These are phyloP conservation scores for Asterochloris sp. DNA, from an alignment of 139 green algal genomes.

Conservation along the genomic window DNA sequence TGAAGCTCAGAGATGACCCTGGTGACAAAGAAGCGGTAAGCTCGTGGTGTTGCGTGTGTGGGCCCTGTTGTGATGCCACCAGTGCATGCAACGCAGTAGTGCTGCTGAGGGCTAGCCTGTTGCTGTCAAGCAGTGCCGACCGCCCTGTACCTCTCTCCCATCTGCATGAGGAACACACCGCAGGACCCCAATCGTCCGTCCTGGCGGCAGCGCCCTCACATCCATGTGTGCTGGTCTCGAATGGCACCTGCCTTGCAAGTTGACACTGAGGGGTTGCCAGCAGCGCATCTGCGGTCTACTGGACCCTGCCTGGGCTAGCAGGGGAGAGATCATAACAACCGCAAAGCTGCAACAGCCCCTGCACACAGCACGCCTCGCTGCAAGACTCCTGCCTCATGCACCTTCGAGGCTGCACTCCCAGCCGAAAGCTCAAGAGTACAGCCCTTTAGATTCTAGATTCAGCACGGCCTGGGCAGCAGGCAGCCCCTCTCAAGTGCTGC, in stretches of 20 bases:
- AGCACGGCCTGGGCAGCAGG: background rate
- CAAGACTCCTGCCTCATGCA: background rate
- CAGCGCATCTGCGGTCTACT: too few species aligned
- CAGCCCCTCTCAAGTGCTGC: background rate
- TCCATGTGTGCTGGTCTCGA: background rate
- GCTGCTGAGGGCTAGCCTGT: background rate
- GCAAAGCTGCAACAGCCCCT: too few species aligned
- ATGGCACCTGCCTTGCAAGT: too few species aligned
- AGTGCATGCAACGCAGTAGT: too few species aligned
- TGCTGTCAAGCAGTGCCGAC: background rate
- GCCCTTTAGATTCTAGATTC: background rate
- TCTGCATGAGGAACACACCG: background rate
- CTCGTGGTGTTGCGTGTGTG: background rate
- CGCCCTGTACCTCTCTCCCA: background rate
- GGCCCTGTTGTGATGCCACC: background rate
- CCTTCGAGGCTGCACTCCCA: background rate
- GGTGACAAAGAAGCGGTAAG: slow-evolving; percentile 48
- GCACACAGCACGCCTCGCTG: background rate
- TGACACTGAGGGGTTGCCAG: too few species aligned
- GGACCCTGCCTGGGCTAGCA: too few species aligned
- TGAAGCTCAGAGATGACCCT: slow-evolving; percentile 44
- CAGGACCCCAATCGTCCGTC: background rate
- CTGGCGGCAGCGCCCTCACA: background rate
- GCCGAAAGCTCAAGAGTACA: background rate
- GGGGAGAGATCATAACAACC: too few species aligned